Conservation (phyloP, 768 basidiomycete species). For the Rhizopogon sp. region DNA sequence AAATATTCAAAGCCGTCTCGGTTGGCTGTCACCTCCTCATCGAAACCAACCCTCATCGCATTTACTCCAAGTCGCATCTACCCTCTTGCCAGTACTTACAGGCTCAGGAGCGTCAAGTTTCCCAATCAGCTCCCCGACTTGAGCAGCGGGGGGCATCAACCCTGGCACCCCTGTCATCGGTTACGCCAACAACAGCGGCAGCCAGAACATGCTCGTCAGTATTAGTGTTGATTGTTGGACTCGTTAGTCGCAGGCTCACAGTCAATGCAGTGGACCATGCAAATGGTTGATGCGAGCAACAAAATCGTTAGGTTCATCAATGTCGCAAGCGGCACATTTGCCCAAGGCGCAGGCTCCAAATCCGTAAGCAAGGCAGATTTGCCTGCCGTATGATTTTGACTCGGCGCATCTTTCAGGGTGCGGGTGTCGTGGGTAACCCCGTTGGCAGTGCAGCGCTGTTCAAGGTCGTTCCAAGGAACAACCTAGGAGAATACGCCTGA, state of each 20-base stretch:
- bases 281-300: not conserved
- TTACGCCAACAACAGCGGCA: not conserved
- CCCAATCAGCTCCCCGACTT: not conserved
- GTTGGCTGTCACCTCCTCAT: not conserved
- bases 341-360: not conserved
- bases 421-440: not conserved
- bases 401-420: not conserved
- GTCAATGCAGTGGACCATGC: not conserved
- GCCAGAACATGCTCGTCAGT: not conserved
- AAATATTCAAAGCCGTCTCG: not conserved
- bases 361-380: not conserved
- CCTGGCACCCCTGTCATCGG: not conserved
- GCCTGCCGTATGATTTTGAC: not conserved
- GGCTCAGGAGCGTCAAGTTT: not conserved
- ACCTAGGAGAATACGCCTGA: no score
- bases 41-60: not conserved
- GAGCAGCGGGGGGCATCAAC: conserved; percentile 23
- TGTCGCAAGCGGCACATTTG: not conserved
- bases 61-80: not conserved
- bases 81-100: not conserved
- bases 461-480: no score
- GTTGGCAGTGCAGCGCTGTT: no score
- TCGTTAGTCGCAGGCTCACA: not conserved
- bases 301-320: not conserved
- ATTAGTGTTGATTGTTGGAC: not conserved